phyloP scores from a whole-genome alignment of 768 basidiomycete genomes.

The Pulveroboletus ravenelii region DNA sequence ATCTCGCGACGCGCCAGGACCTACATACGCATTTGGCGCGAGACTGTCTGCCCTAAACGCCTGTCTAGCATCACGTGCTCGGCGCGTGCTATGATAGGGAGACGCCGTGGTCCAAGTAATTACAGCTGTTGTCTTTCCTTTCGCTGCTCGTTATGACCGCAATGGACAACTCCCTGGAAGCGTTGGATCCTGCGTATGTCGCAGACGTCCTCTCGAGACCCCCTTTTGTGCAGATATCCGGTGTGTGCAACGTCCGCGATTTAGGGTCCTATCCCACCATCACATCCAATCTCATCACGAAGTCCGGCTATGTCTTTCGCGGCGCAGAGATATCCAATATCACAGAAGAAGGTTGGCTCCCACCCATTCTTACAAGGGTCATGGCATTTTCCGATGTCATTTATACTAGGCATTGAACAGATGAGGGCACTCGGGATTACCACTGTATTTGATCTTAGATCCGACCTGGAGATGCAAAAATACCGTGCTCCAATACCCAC shows the following conservation, averaged over 20 bases:
- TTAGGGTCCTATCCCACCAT: slow-evolving; percentile 58
- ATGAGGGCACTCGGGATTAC: slow-evolving; percentile 59
- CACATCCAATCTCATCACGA: slow-evolving; percentile 48
- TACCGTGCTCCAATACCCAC: slow-evolving; percentile 61
- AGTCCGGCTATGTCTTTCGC: slow-evolving; percentile 55
- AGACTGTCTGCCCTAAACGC: slow-evolving; percentile 42
- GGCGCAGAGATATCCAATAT: slow-evolving; percentile 71
- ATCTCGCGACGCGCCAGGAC: slow-evolving; percentile 24
- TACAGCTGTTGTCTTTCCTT: not conserved
- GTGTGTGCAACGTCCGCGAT: slow-evolving; percentile 73
- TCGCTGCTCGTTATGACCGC: slow-evolving; percentile 15
- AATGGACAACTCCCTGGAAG: slow-evolving; percentile 41
- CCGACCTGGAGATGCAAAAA: slow-evolving; percentile 73
- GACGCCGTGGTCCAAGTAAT: not conserved
- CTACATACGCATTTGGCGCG: slow-evolving; percentile 29
- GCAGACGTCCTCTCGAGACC: slow-evolving; percentile 57
- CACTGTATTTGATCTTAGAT: slow-evolving; percentile 72
- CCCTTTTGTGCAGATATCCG: slow-evolving; percentile 67
- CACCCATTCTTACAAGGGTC: not conserved
- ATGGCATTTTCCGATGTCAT: slow-evolving; percentile 1
- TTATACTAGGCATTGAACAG: slow-evolving; percentile 47
- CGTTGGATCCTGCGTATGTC: slow-evolving; percentile 64
- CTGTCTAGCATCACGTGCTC: slow-evolving; percentile 6
- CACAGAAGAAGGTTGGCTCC: slow-evolving; percentile 56
- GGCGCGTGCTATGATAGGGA: slow-evolving; percentile 6